Base-by-base conservation (phyloP, 495 filamentous ascomycete genomes). In the Penicillium riverlandense region DNA sequence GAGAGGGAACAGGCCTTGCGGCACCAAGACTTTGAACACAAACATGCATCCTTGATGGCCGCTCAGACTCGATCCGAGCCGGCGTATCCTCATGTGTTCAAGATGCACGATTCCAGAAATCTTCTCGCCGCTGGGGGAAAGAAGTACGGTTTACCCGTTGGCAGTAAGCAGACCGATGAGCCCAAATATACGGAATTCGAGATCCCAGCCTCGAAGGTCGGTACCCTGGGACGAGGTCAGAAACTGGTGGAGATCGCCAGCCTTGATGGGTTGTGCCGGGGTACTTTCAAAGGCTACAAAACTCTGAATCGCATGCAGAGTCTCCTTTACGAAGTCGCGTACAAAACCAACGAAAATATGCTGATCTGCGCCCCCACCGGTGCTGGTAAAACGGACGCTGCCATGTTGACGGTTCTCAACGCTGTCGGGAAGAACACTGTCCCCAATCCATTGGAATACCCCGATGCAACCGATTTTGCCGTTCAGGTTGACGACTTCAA, bases 301-400 rank as follows among this genome's bases (percentile, higher is more conserved):
- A 62, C 83, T 1, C 71, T 99, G 39, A 99, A 99, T 55, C 82
- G 92, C 15, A 99, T 99, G 92, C 92, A 99, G 67, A 96, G 90
- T 52, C 64, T 99, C 39, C 85, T 96, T 5, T 95, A 95, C 60
- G 88, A 90, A 4, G 89, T 99, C 4, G 92, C 91, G 2, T 99
- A 99, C 65, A 84, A 84, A 57, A 95, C 87, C 6, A 95, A 77
- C 57, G 92, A 97, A 64, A 99, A 99, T 58, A 96, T 99, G 90
- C 76, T 99, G 29, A 92, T 99, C 42, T 99, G 92, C 66, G 92
- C 92, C 10, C 92, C 92, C 1, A 99, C 92, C 48, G 92, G 92
- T 80, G 92, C 92, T 37, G 85, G 92, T 80, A 99, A 99, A 72
- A 99, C 92, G 7, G 94, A 99, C 57, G 94, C 90, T 1, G 92